A percentile compares a stretch with the other conserved stretches of the same genome.
These are phyloP conservation scores for Penicillium sp. DNA, from an alignment of 2,329 filamentous ascomycete genomes.

Conservation along the genomic window DNA sequence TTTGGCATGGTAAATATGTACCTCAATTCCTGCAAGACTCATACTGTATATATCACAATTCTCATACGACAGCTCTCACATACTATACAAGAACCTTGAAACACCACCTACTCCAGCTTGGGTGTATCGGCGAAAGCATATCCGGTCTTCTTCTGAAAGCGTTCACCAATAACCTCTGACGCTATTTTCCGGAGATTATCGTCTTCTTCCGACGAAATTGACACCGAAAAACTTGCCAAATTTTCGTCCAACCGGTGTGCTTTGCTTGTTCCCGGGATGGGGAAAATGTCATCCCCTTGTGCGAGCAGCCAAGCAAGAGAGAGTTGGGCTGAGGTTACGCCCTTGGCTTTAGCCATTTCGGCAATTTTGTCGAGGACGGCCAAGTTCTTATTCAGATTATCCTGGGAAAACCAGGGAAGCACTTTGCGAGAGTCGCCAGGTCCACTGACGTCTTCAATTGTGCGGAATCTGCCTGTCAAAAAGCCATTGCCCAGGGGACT, in stretches of 20 bases:
- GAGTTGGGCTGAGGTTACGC: slow-evolving; percentile 43
- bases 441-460: slow-evolving; percentile 43
- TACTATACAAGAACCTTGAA: neutral
- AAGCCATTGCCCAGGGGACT: slow-evolving; percentile 58
- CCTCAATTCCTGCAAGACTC: neutral
- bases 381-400: slow-evolving; percentile 48
- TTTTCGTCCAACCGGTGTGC: slow-evolving; percentile 39
- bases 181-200: neutral
- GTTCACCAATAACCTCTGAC: slow-evolving; percentile 11
- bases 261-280: slow-evolving; percentile 42
- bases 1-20: neutral
- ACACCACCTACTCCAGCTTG: neutral
- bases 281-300: slow-evolving; percentile 48
- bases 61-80: neutral
- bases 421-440: slow-evolving; percentile 40
- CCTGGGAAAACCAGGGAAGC: slow-evolving; percentile 49
- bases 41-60: neutral
- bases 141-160: slow-evolving; percentile 17
- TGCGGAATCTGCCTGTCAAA: slow-evolving; percentile 48
- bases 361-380: slow-evolving; percentile 45
- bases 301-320: slow-evolving; percentile 48
- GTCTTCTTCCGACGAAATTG: neutral
- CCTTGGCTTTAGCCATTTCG: slow-evolving; percentile 43
- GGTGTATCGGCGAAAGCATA: slow-evolving; percentile 19
- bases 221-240: slow-evolving; percentile 16